Evolutionary conservation across 2,329 filamentous ascomycete genomes (phyloP), one percentile per base, ranked within the genome.

Genomic region (Cercospora sesami): DNA sequence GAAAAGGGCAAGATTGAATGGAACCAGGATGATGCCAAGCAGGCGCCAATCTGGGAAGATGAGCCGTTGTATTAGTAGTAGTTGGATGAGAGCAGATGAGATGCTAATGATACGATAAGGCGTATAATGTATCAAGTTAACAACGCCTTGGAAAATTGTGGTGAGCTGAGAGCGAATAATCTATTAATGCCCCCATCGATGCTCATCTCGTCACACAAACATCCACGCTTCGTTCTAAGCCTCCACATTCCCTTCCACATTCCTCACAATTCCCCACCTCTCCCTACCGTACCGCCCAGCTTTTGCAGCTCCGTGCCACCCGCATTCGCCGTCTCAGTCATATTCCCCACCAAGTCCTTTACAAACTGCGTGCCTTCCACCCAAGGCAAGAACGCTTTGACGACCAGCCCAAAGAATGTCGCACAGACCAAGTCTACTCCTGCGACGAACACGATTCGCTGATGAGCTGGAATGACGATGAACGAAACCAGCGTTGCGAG

Each of bases 1-100:
- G 80, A 81, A 69, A 81, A 83, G 78, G 80, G 79, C 28, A 81
- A 80, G 73, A 75, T 82, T 21, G 75, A 75, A 60, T 83, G 81
- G 81, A 78, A 81, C n/a, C 71, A 79, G 39, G 77, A 79, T 1
- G 73, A 75, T 36, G 70, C 79, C 9, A 74, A 74, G 53, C 75
- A 79, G 66, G 80, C 80, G 31, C 81, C 69, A 0, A 67, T 71
- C 14, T 71, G 64, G 62, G 31, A 68, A 48, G 69, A 85, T 42
- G 87, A 89, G 61, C 64, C 64, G 18, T 58, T 48, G 9, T 67
- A 68, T 60, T 69, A 66, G 61, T 63, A 48, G 18, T 58, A 36
- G 21, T 10, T 14, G 26, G 5, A 7, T 21, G 53, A 33, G 26
- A 14, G 55, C 10, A 6, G 16, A 18, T 31, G n/a, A 28, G 9